Conservation (phyloP, 2,329 filamentous ascomycete genomes). For the Xylariaceae sp. region DNA sequence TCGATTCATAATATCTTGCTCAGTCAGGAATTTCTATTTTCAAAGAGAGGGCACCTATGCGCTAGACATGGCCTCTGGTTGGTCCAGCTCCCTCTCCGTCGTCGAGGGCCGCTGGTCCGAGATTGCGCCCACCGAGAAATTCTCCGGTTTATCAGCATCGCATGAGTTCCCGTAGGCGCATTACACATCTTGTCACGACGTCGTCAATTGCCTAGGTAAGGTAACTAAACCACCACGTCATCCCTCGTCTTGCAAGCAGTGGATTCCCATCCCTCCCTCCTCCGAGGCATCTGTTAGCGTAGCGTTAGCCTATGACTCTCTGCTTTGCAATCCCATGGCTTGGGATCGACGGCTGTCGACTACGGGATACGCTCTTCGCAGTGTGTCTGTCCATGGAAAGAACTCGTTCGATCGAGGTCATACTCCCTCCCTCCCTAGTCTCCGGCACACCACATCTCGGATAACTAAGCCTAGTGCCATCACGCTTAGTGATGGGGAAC, state of each 20-base stretch:
- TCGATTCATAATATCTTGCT: neutral
- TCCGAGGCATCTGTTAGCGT: neutral
- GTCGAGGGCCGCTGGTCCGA: neutral
- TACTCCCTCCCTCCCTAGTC: neutral
- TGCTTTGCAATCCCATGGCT: neutral
- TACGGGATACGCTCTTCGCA: neutral
- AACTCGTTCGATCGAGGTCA: neutral
- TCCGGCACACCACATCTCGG: neutral
- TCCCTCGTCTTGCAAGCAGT: neutral
- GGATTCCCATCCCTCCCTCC: neutral
- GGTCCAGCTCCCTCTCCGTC: neutral
- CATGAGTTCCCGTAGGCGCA: neutral
- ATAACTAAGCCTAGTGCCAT: neutral
- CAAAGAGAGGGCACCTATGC: neutral
- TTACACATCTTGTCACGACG: neutral
- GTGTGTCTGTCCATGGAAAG: neutral
- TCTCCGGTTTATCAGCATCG: neutral
- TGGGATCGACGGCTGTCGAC: neutral
- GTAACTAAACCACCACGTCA: neutral
- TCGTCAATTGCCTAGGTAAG: neutral
- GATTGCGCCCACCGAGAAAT: neutral
- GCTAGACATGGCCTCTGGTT: neutral
- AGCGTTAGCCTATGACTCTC: neutral
- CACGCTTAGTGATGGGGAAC: neutral
- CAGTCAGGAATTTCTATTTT: neutral